Base-by-base conservation (phyloP, 2,329 filamentous ascomycete species). In the Verruconis gallopava region DNA sequence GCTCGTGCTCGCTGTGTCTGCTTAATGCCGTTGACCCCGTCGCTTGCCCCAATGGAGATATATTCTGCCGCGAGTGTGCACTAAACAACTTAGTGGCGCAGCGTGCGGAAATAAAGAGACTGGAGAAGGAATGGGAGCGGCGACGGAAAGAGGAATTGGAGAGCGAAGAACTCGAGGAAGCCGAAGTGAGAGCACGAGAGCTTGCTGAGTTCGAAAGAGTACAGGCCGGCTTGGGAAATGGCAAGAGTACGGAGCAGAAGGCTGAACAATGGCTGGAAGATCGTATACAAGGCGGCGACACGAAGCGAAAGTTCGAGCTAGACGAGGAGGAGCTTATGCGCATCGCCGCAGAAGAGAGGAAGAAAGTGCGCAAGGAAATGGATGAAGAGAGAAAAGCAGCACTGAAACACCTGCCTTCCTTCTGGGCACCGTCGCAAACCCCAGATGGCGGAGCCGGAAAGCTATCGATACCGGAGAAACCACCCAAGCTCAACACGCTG, bases 61-160 rank as follows among this genome's bases (percentile, higher is more conserved):
- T 98, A 12, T 96, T 96, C 66, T 98, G 89, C 60, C 79, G 85
- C 51, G 91, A 96, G 65, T 98, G 89, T 64, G 88, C 86, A 5
- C 75, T 96, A 41, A 79, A 70, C 50, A 94, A 96, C 53, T 77
- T 98, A n/a, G 70, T 96, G 1, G 74, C 85, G 1, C 89, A 98
- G 61, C 80, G 85, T 51, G 83, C 88, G 63, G 91, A 96, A 56
- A 88, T 93, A 49, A 91, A 86, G 58, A 75, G 91, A 0, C 56
- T 83, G 2, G 83, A 85, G 46, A 81, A 75, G 50, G 70, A 73
- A 17, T 68, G 73, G 15, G 77, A 79, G 49, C 65, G 71, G 21
- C 72, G 75, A 20, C 67, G 71, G 47, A 69, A 72, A 42, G 81
- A 86, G 19, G 66, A 70, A 4, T 68, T 70, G 3, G 79, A 82